A percentile compares a stretch with the other conserved stretches of the same genome.
Conservation (phyloP, 345 rosid genomes). For the Alliaria petiolata region DNA sequence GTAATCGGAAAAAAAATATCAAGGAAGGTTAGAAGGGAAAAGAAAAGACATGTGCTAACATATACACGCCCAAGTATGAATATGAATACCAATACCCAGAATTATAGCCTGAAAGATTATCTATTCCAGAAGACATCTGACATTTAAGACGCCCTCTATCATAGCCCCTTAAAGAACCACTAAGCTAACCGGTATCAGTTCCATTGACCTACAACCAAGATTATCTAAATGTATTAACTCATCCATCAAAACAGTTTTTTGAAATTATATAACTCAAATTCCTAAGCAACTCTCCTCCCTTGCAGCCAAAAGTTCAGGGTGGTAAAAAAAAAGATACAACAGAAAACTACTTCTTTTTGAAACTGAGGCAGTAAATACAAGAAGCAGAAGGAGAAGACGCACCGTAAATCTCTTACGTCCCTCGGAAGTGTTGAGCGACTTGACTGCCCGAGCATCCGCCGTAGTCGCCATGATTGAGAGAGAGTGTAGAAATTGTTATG, state of each 20-base stretch:
- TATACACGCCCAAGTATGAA: background rate
- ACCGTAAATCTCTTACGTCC: constrained; percentile 80
- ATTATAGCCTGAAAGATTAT: background rate
- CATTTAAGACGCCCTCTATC: background rate
- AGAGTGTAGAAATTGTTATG: background rate
- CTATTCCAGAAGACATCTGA: background rate
- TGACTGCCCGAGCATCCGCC: constrained; percentile 68
- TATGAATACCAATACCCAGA: background rate
- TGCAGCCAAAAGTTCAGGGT: background rate
- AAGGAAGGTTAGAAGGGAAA: background rate
- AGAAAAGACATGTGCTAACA: background rate
- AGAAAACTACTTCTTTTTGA: background rate
- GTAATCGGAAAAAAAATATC: background rate
- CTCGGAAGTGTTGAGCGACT: constrained; percentile 69
- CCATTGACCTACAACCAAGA: background rate
- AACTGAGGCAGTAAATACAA: background rate
- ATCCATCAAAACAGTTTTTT: background rate
- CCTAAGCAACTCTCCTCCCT: too few species aligned
- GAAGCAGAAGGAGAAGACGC: constrained; percentile 12
- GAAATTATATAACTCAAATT: too few species aligned
- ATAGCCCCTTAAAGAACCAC: background rate
- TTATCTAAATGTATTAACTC: background rate
- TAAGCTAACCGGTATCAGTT: background rate
- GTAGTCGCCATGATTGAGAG: constrained; percentile 29
- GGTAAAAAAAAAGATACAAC: background rate